Evolutionary conservation across 139 green algal species (phyloP), one percentile per base, ranked within the genome.

Genomic region (Picochlorum sp.): DNA sequence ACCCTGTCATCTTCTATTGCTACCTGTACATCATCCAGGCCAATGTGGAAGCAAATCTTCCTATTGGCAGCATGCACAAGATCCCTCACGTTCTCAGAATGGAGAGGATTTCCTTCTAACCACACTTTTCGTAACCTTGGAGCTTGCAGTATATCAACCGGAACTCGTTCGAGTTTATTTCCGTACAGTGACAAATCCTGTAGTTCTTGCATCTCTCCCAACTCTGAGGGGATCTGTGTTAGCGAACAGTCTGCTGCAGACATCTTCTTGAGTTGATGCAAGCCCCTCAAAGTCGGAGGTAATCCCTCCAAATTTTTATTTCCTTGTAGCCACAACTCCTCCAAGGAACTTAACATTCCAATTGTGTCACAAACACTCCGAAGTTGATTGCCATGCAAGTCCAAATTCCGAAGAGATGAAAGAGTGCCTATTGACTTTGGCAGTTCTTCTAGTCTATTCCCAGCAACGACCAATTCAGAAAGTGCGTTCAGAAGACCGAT

Each of bases 81-180:
- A 34, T 87, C 57, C n/a, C 58, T 49, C 15, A 85, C 45, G 7
- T 57, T 49, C 7, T 52, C 28, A 1, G 55, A 24, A 1, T 45
- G 26, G 23, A 95, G 59, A 2, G 86, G 83, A 68, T 93, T 95
- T 52, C 77, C 83, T 63, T 95, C 88, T 44, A 87, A 44, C 87
- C 87, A 95, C 10, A 86, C 20, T 65, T 59, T 72, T 75, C 54
- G 23, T 26, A 45, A 16, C n/a, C 21, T 57, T 20, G 41, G 18
- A 51, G 60, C 71, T 60, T 57, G 49, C n/a, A 76, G 62, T 11
- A 74, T 60, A 4, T 4, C 13, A 5, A 68, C 6, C 0, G 76
- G 55, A 4, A 85, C 41, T 51, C n/a, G 21, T 7, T 54, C 20
- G 24, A 47, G 24, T 34, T 57, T 54, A 69, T 84, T 84, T 66